Percentiles rank a stretch among this genome's conserved stretches.
Evolutionary conservation across 371 early-diverging fungal genomes (phyloP).

Genomic region (Nematocida sp.): DNA sequence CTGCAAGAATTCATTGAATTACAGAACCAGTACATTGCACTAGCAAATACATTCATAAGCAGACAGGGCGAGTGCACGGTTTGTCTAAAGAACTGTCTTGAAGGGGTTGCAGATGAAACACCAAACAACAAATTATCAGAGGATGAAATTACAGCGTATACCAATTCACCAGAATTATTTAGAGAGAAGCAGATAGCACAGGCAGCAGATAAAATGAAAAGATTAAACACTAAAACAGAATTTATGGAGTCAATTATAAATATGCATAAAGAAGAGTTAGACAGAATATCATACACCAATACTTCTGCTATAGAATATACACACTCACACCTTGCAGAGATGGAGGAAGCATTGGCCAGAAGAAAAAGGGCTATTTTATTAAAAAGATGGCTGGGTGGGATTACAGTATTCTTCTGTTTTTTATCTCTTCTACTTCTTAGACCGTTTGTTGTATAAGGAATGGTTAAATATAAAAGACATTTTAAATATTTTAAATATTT

Average conservation of each 20-base stretch:
- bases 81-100: conserved; percentile 49
- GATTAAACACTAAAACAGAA: conserved; percentile 23
- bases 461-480: no score
- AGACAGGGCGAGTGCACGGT: conserved; percentile 8
- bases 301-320: conserved; percentile 13
- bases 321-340: conserved; percentile 5
- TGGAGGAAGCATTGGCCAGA: conserved; percentile 22
- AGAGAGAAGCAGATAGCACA: conserved; percentile 8
- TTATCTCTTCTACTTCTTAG: conserved; percentile 36
- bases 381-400: conserved; percentile 38
- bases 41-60: neutral
- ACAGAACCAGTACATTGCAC: conserved; percentile 6
- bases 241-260: conserved; percentile 50
- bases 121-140: neutral
- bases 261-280: conserved; percentile 44
- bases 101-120: neutral
- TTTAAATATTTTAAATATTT: no score
- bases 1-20: conserved; percentile 27
- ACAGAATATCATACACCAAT: conserved; percentile 19
- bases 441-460: conserved; percentile 16
- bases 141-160: neutral
- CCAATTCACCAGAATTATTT: neutral
- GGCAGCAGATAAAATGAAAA: conserved; percentile 29
- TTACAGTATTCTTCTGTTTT: conserved; percentile 41
- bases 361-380: conserved; percentile 38